A percentile compares a stretch with the other conserved stretches of the same genome.
phyloP scores from a whole-genome alignment of 352 stramenopile genomes.

The Pythium utonaiense region DNA sequence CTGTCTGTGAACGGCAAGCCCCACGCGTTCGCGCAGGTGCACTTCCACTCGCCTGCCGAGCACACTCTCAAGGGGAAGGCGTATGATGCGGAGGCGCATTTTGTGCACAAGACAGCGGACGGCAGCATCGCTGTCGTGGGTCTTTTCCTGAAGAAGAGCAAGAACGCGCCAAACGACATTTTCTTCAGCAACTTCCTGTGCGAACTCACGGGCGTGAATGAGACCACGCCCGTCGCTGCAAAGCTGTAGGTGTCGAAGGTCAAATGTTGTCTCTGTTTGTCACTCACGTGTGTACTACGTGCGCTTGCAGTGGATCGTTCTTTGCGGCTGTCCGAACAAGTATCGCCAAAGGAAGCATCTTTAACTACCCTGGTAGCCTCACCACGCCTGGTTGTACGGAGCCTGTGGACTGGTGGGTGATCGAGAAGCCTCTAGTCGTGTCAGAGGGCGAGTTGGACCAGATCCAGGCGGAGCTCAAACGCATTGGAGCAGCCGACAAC shows the following conservation, averaged over 20 bases:
- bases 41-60: constrained; percentile 42
- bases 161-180: constrained; percentile 13
- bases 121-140: constrained; percentile 27
- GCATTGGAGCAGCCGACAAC: constrained; percentile 2
- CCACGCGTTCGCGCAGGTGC: constrained; percentile 36
- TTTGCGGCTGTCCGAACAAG: neutral
- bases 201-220: constrained; percentile 27
- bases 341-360: constrained; percentile 23
- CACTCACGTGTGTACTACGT: too few relatives aligned
- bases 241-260: constrained; percentile 5
- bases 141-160: constrained; percentile 20
- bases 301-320: constrained; percentile 9
- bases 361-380: constrained; percentile 70
- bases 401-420: constrained; percentile 62
- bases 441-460: constrained; percentile 30
- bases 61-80: constrained; percentile 34
- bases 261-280: too few relatives aligned
- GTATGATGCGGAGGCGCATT: constrained; percentile 35
- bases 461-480: constrained; percentile 14
- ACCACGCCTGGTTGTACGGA: constrained; percentile 54
- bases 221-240: neutral
- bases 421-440: constrained; percentile 46
- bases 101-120: constrained; percentile 39
- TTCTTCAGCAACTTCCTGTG: constrained; percentile 35
- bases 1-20: too few relatives aligned